Evolutionary conservation across 805 yeast genomes (phyloP), one percentile per base, ranked within the genome.

Genomic region (Ogataea zsoltii): DNA sequence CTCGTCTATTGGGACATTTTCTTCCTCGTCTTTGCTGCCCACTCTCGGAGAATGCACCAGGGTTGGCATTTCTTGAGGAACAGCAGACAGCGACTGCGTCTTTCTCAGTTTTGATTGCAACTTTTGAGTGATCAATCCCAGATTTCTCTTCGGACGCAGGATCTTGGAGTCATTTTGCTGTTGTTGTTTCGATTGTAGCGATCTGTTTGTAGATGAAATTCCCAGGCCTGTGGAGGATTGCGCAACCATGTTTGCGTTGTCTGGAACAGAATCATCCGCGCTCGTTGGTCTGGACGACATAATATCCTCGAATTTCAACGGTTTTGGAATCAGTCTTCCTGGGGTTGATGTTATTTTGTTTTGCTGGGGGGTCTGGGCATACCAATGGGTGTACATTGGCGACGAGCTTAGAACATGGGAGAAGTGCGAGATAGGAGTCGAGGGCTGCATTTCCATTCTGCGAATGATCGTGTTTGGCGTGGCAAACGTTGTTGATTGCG

Each of bases 301-400:
- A 2, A 56, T 44, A 33, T 60, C 63, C 35, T 58, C 63, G 18
- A 57, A 47, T 13, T 53, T 54, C 17, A 57, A 39, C 4, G 51
- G 55, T 26, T 50, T 58, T 4, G 62, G 58, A 31, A 57, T 41
- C 15, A 58, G 48, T 32, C 48, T 51, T 26, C 43, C 42, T 1
- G 59, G 56, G 4, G 61, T 53, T 2, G 55, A 42, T n/a, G 48
- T 10, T 3, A 44, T 33, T 34, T 42, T 48, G 34, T 46, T 48
- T 23, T 56, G 58, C 42, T 55, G 57, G 13, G 64, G 63, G 7
- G 65, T 58, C 41, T 58, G 63, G 7, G 59, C 45, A 42, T 62
- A 62, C 61, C 65, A 61, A 40, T 59, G 62, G 1, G 59, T 60
- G 46, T 63, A 65, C 61, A 65, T 60, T 10, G 69, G 69, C 13